Evolutionary conservation across 495 filamentous ascomycete genomes (phyloP).

Genomic region (Penicillium malachiteum): DNA sequence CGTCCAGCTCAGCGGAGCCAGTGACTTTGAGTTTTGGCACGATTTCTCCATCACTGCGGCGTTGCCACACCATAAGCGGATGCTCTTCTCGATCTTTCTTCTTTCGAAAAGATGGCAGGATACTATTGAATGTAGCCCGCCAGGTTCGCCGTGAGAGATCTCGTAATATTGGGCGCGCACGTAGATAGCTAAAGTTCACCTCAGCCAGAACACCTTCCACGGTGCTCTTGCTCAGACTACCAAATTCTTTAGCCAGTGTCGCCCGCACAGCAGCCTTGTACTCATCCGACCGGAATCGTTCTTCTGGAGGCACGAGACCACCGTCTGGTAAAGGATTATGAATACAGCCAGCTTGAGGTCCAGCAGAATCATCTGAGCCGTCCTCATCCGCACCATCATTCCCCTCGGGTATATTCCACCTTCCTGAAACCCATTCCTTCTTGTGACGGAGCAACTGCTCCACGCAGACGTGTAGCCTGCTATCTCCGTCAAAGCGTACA

Average conservation of each 20-base stretch:
- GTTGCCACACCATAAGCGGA: conserved; percentile 65
- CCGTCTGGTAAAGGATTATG: conserved; percentile 14
- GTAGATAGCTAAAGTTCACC: conserved; percentile 80
- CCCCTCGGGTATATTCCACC: conserved; percentile 57
- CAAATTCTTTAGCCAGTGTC: conserved; percentile 74
- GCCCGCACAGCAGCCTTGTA: conserved; percentile 73
- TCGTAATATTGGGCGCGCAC: conserved; percentile 71
- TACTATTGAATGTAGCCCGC: conserved; percentile 74
- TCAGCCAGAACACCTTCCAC: conserved; percentile 90
- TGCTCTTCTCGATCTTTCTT: conserved; percentile 59
- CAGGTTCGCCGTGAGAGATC: conserved; percentile 78
- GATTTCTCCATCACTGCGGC: conserved; percentile 42
- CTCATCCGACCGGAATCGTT: conserved; percentile 67
- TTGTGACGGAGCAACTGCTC: conserved; percentile 80
- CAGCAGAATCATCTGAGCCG: conserved; percentile 11
- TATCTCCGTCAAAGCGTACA: conserved; percentile 74
- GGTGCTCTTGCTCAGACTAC: conserved; percentile 70
- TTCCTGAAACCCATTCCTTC: conserved; percentile 69
- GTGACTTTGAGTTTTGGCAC: conserved; percentile 67
- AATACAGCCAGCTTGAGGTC: neutral
- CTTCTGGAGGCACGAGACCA: conserved; percentile 57
- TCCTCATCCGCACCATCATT: conserved; percentile 15
- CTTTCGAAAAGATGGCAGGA: conserved; percentile 68
- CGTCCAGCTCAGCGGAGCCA: conserved; percentile 73
- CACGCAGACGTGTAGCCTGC: conserved; percentile 78